Evolutionary conservation across 768 basidiomycete species (phyloP), one percentile per base, ranked within the genome.

Genomic region (Leccinum incarnatum): DNA sequence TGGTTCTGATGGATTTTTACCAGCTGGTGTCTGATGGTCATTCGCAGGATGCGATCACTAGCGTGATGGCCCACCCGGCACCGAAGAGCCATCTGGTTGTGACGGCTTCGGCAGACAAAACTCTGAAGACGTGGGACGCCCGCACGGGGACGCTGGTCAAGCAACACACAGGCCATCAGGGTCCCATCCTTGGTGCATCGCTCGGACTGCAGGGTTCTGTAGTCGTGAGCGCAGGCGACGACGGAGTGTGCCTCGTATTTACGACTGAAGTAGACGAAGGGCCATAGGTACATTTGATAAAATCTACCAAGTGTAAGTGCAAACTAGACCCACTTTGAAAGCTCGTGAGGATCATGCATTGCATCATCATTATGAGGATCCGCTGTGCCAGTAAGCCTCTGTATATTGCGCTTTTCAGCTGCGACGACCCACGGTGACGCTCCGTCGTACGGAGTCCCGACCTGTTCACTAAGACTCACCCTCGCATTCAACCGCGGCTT

Each of bases 41-140:
- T 8, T 55, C 65, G 12, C 59, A 97, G 93, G 94, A 97, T 68
- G 87, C 94, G 3, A 83, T 98, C 52, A 98, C 95, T 11, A 84
- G 82, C 1, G 75, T 98, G 5, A 77, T 90, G 17, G 78, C 83
- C 9, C 89, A 90, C 60, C 92, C 93, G 0, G 67, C 84, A 25
- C 89, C 93, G 3, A 86, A 88, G 65, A 76, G 84, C 2, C 83
- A 95, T 67, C 77, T 96, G 25, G 73, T 99, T 27, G 84, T 95
- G 17, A 91, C 94, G 11, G 91, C 83, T 0, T 96, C 93, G 9
- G 91, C 91, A 2, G 97, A 99, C 74, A 85, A 80, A 57, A 89
- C 86, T 1, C 78, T 98, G 55, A 86, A 83, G 59, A 95, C 95
- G 12, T 98, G 95, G 96, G 96, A 99, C 71, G 87, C 86, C 12